phyloP scores from a whole-genome alignment of 306 rosid genomes.

The Cicer bijugum region DNA sequence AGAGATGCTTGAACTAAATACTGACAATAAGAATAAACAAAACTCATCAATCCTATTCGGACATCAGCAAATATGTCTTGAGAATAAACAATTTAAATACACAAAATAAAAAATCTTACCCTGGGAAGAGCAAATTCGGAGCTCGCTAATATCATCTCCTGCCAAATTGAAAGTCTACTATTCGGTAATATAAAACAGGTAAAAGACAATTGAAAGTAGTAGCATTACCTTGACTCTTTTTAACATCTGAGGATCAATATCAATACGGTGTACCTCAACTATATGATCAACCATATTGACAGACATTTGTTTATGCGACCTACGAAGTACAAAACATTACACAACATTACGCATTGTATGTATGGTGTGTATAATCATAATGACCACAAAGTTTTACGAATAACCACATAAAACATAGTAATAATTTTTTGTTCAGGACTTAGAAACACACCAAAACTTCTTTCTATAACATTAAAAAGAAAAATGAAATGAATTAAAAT shows the following conservation, averaged over 20 bases:
- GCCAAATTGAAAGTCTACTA: conserved; percentile 32
- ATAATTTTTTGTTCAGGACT: no score
- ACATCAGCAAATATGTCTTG: background rate
- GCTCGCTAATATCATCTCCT: conserved; percentile 96
- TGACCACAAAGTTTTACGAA: conserved; percentile 6
- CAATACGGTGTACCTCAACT: conserved; percentile 80
- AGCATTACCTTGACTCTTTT: conserved; percentile 70
- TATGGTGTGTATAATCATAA: conserved; percentile 1
- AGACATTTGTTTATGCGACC: conserved; percentile 96
- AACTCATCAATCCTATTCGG: conserved; percentile 27
- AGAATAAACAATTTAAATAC: background rate
- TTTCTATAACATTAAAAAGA: no score
- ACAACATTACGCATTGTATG: conserved; percentile 20
- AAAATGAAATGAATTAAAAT: background rate
- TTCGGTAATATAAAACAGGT: conserved; percentile 28
- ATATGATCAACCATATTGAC: conserved; percentile 80
- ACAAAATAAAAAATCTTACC: conserved; percentile 48
- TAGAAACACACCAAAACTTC: no score
- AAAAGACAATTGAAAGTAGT: conserved; percentile 32
- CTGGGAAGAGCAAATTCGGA: conserved; percentile 65
- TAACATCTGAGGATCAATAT: conserved; percentile 68
- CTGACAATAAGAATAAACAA: conserved; percentile 25
- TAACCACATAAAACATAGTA: background rate
- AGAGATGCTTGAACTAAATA: conserved; percentile 7
- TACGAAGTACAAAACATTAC: conserved; percentile 44